Base-by-base conservation (phyloP, 495 filamentous ascomycete genomes). In the Podospora anserina region DNA sequence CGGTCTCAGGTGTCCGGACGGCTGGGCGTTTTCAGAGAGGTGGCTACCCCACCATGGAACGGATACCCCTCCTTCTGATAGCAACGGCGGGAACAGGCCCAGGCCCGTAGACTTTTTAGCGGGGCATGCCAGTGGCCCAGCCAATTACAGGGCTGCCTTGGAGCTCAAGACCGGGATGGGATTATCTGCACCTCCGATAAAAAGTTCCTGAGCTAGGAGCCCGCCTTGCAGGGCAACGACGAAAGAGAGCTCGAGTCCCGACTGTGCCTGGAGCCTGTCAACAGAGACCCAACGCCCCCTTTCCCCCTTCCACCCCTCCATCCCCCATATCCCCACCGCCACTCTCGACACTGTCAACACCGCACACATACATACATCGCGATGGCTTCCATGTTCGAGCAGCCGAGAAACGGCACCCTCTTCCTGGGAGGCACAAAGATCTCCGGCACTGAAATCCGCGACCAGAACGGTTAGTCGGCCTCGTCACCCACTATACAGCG, bases 381-480 rank as follows among this genome's bases (percentile, higher is more conserved):
- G 66, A 97, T 97, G 93, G 87, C 90, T 78, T 89, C 90, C 74
- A 90, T 97, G 76, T 97, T 97, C 75, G 91, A 94, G 81, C 90
- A 92, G 76, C 88, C 91, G 77, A 85, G 92, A 76, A 94, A 96
- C 76, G 93, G 93, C 73, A 96, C 91, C 68, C 83, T 96, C 72
- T 96, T 97, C 83, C 88, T 97, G 70, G 93, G 93, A 71, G 93
- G 93, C 75, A 86, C 90, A 83, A 97, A 97, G 88, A 94, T 97
- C 80, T 96, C 90, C 69, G 95, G 95, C 76, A 83, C 91, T 71
- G 95, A 99, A 81, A 94, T 99, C 76, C 84, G 95, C 73, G 95
- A 99, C 80, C 93, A 97, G 76, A 97, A 97, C 86, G 92, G 92
- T 90, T 83, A 80, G 86, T 70, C 78, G 58, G 61, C 69, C 26